Evolutionary conservation across 208 protist genomes (phyloP).

Genomic region (Crithidia bombi): DNA sequence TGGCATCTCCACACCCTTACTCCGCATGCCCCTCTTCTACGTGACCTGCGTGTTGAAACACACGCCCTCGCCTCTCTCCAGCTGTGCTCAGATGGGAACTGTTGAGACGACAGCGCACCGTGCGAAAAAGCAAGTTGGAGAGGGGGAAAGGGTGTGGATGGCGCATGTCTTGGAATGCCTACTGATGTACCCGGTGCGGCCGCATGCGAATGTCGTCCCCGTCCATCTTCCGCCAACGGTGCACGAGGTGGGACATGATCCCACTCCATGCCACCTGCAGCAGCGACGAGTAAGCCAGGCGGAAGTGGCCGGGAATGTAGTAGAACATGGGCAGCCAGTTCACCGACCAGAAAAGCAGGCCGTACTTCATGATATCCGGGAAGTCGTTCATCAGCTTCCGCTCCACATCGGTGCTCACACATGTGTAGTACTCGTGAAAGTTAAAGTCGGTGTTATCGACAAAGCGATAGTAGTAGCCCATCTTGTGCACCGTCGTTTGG

Average conservation of each 20-base stretch:
- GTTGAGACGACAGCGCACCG: too few relatives aligned
- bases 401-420: slow-evolving; percentile 47
- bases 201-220: slow-evolving; percentile 25
- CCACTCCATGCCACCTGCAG: slow-evolving; percentile 79
- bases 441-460: slow-evolving; percentile 60
- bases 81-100: too few relatives aligned
- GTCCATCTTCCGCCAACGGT: slow-evolving; percentile 43
- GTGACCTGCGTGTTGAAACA: too few relatives aligned
- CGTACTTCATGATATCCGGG: slow-evolving; percentile 69
- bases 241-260: slow-evolving; percentile 77
- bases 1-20: not conserved
- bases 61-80: too few relatives aligned
- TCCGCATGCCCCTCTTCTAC: not conserved
- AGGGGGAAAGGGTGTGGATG: too few relatives aligned
- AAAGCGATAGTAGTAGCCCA: slow-evolving; percentile 64
- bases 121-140: too few relatives aligned
- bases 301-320: slow-evolving; percentile 78
- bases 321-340: slow-evolving; percentile 89
- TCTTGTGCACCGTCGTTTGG: slow-evolving; percentile 46
- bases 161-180: too few relatives aligned
- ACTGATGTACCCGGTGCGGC: slow-evolving; percentile 3
- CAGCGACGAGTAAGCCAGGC: slow-evolving; percentile 64
- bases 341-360: slow-evolving; percentile 70
- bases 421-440: slow-evolving; percentile 55
- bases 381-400: slow-evolving; percentile 66